Evolutionary conservation across 2,329 filamentous ascomycete species (phyloP).

Genomic region (Canariomyces notabilis): DNA sequence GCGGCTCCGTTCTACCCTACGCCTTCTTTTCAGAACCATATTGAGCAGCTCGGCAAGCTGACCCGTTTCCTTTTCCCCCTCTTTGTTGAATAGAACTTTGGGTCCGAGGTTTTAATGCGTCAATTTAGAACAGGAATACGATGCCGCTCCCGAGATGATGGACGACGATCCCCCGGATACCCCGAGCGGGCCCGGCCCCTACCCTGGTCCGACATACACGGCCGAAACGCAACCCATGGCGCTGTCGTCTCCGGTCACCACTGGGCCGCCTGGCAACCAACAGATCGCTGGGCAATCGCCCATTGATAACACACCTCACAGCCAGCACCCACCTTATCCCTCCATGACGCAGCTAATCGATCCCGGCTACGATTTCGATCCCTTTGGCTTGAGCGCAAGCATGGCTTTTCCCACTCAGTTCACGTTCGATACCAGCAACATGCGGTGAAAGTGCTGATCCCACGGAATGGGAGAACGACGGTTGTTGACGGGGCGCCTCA

Average conservation of each 20-base stretch:
- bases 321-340: conserved; percentile 63
- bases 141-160: conserved; percentile 81
- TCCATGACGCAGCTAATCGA: conserved; percentile 63
- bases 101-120: conserved; percentile 63
- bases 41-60: conserved; percentile 90
- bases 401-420: conserved; percentile 92
- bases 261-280: conserved; percentile 34
- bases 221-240: conserved; percentile 38
- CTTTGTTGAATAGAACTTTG: conserved; percentile 51
- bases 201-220: conserved; percentile 51
- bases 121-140: conserved; percentile 90
- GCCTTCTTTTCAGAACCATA: conserved; percentile 82
- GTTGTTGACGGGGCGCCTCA: not conserved
- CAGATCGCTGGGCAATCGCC: conserved; percentile 32
- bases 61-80: conserved; percentile 44
- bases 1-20: conserved; percentile 68
- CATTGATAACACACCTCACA: conserved; percentile 31
- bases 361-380: conserved; percentile 84
- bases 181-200: conserved; percentile 60
- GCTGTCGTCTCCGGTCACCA: conserved; percentile 37
- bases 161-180: conserved; percentile 66
- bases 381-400: conserved; percentile 86
- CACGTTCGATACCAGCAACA: conserved; percentile 62
- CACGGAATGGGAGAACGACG: not conserved
- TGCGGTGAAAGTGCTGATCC: conserved; percentile 29